Percentiles rank a stretch among this genome's conserved stretches.
Conservation (phyloP, 768 basidiomycete species). For the Tremella mesenterica region DNA sequence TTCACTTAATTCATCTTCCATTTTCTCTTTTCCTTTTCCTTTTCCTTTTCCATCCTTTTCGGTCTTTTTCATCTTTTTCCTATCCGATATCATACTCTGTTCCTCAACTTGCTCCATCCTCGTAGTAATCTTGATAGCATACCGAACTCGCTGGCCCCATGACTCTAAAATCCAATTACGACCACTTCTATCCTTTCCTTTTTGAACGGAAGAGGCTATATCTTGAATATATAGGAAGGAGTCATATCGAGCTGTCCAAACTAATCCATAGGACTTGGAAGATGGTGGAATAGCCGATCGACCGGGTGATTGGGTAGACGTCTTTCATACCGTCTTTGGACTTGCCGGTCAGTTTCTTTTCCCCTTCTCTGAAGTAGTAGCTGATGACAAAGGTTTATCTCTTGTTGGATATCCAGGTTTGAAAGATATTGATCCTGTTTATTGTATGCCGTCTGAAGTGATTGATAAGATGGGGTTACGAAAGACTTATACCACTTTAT, state of each 20-base stretch:
- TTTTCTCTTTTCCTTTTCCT: too few relatives aligned
- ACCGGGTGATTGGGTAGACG: constrained; percentile 85
- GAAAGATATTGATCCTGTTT: constrained; percentile 81
- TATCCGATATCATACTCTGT: too few relatives aligned
- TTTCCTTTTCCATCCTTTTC: background rate
- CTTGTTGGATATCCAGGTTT: constrained; percentile 78
- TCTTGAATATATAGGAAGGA: too few relatives aligned
- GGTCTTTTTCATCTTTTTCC: background rate
- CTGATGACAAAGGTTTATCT: constrained; percentile 58
- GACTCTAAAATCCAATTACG: too few relatives aligned
- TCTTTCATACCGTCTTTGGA: constrained; percentile 95
- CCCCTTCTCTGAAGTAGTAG: background rate
- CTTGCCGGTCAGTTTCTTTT: constrained; percentile 56
- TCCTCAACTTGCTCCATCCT: too few relatives aligned
- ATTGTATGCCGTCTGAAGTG: constrained; percentile 80
- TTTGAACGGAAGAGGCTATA: too few relatives aligned
- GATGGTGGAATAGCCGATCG: constrained; percentile 89
- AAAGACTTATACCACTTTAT: constrained; percentile 26
- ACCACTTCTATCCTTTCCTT: too few relatives aligned
- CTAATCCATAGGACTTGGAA: constrained; percentile 62
- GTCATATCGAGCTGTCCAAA: too few relatives aligned
- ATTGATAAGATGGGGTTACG: constrained; percentile 61
- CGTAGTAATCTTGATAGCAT: too few relatives aligned
- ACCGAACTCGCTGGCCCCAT: too few relatives aligned
- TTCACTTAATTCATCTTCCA: too few relatives aligned